Conservation (phyloP, 352 stramenopile species). For the Globisporangium perplexum region DNA sequence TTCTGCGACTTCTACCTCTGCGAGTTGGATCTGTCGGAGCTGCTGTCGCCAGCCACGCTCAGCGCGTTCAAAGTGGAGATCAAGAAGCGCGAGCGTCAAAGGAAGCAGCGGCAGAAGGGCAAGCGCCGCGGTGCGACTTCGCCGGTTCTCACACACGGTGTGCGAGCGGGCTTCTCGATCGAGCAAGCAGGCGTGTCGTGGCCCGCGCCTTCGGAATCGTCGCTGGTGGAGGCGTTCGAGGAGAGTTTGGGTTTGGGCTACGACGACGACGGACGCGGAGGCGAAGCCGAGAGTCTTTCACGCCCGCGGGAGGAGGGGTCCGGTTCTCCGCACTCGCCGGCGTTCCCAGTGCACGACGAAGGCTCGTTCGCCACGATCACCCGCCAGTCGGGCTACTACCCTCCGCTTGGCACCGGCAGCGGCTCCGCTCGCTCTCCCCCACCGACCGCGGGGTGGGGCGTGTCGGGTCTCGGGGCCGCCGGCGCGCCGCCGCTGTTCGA, state of each 20-base stretch:
- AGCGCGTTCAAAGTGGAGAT: constrained; percentile 55
- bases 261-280: constrained; percentile 11
- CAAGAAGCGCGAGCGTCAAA: constrained; percentile 70
- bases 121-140: constrained; percentile 20
- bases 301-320: constrained; percentile 5
- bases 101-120: constrained; percentile 49
- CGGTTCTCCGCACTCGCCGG: constrained; percentile 5
- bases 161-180: constrained; percentile 38
- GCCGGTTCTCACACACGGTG: constrained; percentile 20
- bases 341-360: constrained; percentile 22
- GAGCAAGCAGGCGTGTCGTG: constrained; percentile 45
- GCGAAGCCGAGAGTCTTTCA: constrained; percentile 8
- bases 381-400: constrained; percentile 71
- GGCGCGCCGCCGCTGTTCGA: constrained; percentile 26
- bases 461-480: constrained; percentile 1
- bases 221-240: constrained; percentile 37
- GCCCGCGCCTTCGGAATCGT: constrained; percentile 54
- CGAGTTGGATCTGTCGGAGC: constrained; percentile 71
- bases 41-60: constrained; percentile 65
- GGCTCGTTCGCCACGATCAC: constrained; percentile 69
- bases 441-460: constrained; percentile 45
- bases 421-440: constrained; percentile 19
- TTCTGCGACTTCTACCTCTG: constrained; percentile 88
- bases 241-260: constrained; percentile 14
- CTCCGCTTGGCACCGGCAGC: constrained; percentile 25